Percentiles rank a stretch among this genome's conserved stretches.
phyloP scores from a whole-genome alignment of 1,139 yeast species.

The Geotrichum fermentans region DNA sequence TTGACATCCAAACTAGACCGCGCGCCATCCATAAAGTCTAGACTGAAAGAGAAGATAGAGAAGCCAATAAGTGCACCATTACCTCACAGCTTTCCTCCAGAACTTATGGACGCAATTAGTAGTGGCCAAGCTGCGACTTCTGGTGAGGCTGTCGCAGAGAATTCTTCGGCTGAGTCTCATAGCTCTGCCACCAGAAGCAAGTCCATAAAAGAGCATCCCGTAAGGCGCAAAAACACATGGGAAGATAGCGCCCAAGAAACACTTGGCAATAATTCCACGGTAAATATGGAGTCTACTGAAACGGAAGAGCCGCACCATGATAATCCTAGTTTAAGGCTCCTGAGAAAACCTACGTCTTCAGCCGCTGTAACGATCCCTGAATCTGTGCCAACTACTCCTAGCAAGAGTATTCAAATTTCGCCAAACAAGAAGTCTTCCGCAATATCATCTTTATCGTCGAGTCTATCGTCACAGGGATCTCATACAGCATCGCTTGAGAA shows the following conservation, averaged over 20 bases:
- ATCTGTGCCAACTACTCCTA: conserved; percentile 1
- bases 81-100: conserved; percentile 34
- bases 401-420: conserved; percentile 7
- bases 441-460: conserved; percentile 13
- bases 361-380: conserved; percentile 14
- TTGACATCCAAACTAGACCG: conserved; percentile 1
- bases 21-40: neutral
- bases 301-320: neutral
- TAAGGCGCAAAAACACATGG: neutral
- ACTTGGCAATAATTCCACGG: neutral
- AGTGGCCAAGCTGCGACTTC: neutral
- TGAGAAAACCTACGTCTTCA: conserved; percentile 9
- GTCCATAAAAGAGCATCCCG: neutral
- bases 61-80: conserved; percentile 28
- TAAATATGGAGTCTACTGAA: neutral
- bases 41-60: neutral
- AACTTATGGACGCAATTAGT: conserved; percentile 24
- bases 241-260: neutral
- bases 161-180: neutral
- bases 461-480: conserved; percentile 6
- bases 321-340: conserved; percentile 12
- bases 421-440: conserved; percentile 6
- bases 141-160: too few species aligned
- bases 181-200: neutral
- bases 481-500: neutral